Conservation (phyloP, 805 yeast species). For the Candida quercuum region DNA sequence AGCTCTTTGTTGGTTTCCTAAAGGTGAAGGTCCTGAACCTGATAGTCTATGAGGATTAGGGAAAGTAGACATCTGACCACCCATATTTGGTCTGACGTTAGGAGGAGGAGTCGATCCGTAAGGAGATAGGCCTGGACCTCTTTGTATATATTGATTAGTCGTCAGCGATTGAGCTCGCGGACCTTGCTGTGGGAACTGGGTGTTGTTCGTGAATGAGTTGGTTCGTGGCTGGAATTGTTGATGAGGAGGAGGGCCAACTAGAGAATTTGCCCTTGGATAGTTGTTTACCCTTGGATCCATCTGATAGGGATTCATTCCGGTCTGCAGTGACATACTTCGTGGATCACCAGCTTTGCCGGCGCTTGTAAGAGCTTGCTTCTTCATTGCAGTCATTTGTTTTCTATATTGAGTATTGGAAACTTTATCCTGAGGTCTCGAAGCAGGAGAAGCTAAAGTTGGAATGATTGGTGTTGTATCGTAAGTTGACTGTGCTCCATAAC, state of each 20-base stretch:
- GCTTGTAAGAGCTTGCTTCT: conserved; percentile 46
- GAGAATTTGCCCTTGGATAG: conserved; percentile 28
- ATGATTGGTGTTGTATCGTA: conserved; percentile 69
- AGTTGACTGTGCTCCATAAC: conserved; percentile 46
- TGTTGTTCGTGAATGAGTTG: conserved; percentile 10
- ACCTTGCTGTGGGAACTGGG: conserved; percentile 5
- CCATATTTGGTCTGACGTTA: too few species aligned
- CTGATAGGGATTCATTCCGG: conserved; percentile 1
- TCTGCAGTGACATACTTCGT: conserved; percentile 41
- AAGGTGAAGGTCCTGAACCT: conserved; percentile 16
- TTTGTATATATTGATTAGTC: conserved; percentile 16
- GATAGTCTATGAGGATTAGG: conserved; percentile 12
- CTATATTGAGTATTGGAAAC: conserved; percentile 58
- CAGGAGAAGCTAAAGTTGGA: conserved; percentile 51
- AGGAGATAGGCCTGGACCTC: background rate
- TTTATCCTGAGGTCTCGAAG: conserved; percentile 20
- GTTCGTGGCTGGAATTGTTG: conserved; percentile 11
- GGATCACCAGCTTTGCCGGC: conserved; percentile 38
- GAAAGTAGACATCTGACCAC: too few species aligned
- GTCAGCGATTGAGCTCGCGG: conserved; percentile 19
- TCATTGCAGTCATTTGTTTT: conserved; percentile 62
- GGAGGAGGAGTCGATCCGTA: too few species aligned
- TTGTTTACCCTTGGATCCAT: conserved; percentile 1
- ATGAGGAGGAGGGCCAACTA: conserved; percentile 33
- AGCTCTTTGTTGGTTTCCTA: conserved; percentile 5